These are phyloP conservation scores for Sabuloglossum arenarium DNA, from an alignment of 495 filamentous ascomycete genomes.

Conservation along the genomic window DNA sequence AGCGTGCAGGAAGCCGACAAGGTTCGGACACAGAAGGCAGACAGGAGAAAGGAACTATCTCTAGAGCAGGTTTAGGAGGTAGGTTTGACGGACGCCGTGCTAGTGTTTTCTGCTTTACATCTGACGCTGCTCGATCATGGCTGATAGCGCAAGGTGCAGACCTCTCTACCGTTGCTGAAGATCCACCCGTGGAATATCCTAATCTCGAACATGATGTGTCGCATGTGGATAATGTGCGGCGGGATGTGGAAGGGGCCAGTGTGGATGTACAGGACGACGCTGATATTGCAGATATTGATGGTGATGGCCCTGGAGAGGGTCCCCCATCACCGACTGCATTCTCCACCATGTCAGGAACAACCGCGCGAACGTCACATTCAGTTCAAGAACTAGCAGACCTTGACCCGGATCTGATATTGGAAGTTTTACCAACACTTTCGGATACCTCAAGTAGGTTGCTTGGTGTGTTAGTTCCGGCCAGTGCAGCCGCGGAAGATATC, in stretches of 20 bases:
- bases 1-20: constrained; percentile 10
- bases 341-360: constrained; percentile 24
- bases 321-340: constrained; percentile 14
- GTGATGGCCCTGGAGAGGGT: neutral
- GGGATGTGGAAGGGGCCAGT: neutral
- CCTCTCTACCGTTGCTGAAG: constrained; percentile 19
- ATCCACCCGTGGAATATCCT: constrained; percentile 8
- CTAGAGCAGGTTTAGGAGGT: neutral
- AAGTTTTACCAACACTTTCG: constrained; percentile 16
- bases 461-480: constrained; percentile 13
- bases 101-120: too few species aligned
- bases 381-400: constrained; percentile 14
- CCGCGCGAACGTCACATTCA: constrained; percentile 19
- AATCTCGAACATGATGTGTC: neutral
- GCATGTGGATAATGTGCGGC: neutral
- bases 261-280: neutral
- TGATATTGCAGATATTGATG: neutral
- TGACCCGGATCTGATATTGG: constrained; percentile 14
- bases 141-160: constrained; percentile 10
- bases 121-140: too few species aligned
- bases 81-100: neutral
- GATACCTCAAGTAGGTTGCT: constrained; percentile 13
- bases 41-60: constrained; percentile 2
- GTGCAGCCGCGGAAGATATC: constrained; percentile 11
- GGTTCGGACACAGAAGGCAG: constrained; percentile 5